These are phyloP conservation scores for Kitagawia praeruptora DNA, from an alignment of 129 eudicot genomes.

Conservation along the genomic window DNA sequence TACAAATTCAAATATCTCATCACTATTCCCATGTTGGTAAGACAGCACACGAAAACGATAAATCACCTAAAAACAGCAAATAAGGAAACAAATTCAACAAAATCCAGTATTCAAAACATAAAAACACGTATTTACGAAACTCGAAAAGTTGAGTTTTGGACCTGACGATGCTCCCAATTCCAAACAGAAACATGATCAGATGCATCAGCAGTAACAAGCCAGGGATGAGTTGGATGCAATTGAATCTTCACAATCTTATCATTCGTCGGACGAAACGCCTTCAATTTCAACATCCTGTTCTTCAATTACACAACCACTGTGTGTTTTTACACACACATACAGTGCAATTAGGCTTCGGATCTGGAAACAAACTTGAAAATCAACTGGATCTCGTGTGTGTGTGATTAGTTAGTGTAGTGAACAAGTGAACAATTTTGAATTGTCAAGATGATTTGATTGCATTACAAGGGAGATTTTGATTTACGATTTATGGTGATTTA, in stretches of 20 bases:
- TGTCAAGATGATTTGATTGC: not conserved
- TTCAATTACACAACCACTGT: not conserved
- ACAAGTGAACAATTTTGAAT: not conserved
- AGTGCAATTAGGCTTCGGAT: not conserved
- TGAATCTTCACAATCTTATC: constrained; percentile 98
- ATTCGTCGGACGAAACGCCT: constrained; percentile 84
- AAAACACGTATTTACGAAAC: not conserved
- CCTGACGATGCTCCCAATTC: constrained; percentile 99
- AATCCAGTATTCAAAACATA: not conserved
- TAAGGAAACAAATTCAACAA: not conserved
- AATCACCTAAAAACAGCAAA: not conserved
- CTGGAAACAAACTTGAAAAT: not conserved
- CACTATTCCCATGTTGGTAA: not conserved
- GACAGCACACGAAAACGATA: not conserved
- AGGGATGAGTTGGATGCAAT: constrained; percentile 96
- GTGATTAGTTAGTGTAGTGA: not conserved
- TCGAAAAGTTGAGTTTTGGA: not conserved
- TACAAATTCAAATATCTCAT: not conserved
- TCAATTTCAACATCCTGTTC: constrained; percentile 49
- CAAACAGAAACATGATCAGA: constrained; percentile 99
- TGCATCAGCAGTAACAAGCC: constrained; percentile 97
- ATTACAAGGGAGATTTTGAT: not conserved
- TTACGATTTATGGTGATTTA: not conserved
- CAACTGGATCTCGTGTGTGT: not conserved
- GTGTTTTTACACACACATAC: not conserved